Percentiles rank a stretch among this genome's conserved stretches.
These are phyloP conservation scores for Candida methanosorbosa DNA, from an alignment of 805 yeast genomes.

Conservation along the genomic window DNA sequence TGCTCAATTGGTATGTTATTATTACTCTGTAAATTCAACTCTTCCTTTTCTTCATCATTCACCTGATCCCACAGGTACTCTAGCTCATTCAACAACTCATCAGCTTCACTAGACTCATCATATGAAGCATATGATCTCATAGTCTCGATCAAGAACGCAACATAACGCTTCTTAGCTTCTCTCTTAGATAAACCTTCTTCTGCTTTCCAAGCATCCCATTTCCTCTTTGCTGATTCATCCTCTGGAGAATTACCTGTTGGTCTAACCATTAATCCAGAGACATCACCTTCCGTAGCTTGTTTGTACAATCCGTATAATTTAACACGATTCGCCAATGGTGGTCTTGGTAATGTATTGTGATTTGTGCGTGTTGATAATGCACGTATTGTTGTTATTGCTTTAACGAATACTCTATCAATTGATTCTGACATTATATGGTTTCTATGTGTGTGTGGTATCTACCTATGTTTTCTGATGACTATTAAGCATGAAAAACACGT, in stretches of 20 bases:
- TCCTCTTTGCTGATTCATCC: conserved; percentile 59
- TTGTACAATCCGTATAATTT: conserved; percentile 75
- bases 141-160: conserved; percentile 59
- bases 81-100: conserved; percentile 57
- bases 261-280: conserved; percentile 55
- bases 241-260: conserved; percentile 54
- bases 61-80: conserved; percentile 72
- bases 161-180: conserved; percentile 69
- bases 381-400: conserved; percentile 73
- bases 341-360: conserved; percentile 60
- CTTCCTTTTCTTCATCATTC: conserved; percentile 1
- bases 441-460: too few species aligned
- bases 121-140: conserved; percentile 52
- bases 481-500: too few species aligned
- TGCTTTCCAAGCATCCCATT: conserved; percentile 82
- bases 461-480: too few species aligned
- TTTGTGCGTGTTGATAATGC: conserved; percentile 60
- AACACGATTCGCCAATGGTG: conserved; percentile 63
- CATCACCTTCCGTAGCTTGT: conserved; percentile 86
- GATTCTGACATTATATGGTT: conserved; percentile 41
- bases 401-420: conserved; percentile 71
- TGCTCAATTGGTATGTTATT: not conserved
- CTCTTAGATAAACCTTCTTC: conserved; percentile 60
- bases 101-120: conserved; percentile 55
- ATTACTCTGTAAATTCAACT: not conserved